A percentile compares a stretch with the other conserved stretches of the same genome.
Conservation (phyloP, 2,329 filamentous ascomycete species). For the Neofusicoccum kwambonambiense region DNA sequence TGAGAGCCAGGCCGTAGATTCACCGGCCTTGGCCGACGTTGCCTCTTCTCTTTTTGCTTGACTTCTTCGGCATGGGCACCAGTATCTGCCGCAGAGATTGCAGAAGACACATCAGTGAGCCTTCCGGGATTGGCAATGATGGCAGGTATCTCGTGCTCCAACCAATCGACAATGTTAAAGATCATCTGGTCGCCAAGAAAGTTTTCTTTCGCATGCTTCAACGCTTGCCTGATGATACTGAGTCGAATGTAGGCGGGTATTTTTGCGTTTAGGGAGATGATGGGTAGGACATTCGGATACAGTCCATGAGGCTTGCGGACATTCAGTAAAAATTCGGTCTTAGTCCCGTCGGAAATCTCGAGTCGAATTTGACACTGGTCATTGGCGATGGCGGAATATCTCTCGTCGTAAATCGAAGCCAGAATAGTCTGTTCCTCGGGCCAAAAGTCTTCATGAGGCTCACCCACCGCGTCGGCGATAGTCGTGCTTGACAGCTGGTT, state of each 20-base stretch:
- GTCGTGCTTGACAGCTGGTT: conserved; percentile 29
- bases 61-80: conserved; percentile 27
- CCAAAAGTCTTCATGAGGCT: conserved; percentile 61
- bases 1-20: conserved; percentile 60
- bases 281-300: conserved; percentile 69
- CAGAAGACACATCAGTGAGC: conserved; percentile 79
- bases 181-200: conserved; percentile 85
- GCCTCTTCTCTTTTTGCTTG: conserved; percentile 26
- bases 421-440: conserved; percentile 80
- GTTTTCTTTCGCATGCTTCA: conserved; percentile 68
- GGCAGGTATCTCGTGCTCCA: conserved; percentile 78
- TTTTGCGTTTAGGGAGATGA: conserved; percentile 66
- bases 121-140: conserved; percentile 83
- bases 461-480: conserved; percentile 45
- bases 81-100: conserved; percentile 60
- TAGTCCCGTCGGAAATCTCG: conserved; percentile 44
- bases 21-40: conserved; percentile 57
- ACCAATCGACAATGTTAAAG: conserved; percentile 86
- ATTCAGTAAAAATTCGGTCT: conserved; percentile 56
- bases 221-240: conserved; percentile 75
- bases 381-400: conserved; percentile 51
- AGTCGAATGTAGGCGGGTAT: conserved; percentile 92
- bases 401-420: conserved; percentile 80
- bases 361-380: conserved; percentile 71
- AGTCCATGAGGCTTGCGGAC: conserved; percentile 66